These are phyloP conservation scores for Aspergillus udagawae DNA, from an alignment of 2,329 filamentous ascomycete species.

Conservation along the genomic window DNA sequence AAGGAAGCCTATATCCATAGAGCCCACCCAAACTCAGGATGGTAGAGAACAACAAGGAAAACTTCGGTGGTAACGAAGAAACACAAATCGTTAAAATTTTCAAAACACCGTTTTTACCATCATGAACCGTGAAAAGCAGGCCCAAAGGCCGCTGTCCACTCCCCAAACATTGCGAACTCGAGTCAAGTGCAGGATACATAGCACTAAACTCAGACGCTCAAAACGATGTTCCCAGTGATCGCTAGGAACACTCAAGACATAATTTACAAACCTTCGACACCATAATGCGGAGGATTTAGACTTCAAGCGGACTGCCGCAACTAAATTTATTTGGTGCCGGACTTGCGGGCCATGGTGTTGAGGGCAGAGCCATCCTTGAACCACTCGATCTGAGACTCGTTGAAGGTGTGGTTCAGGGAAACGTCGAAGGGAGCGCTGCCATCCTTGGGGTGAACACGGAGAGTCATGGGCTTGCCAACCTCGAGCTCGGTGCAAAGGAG, in stretches of 20 bases:
- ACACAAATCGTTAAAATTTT: conserved; percentile 33
- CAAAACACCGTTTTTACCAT: conserved; percentile 29
- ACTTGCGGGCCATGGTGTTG: conserved; percentile 92
- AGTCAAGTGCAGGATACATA: not conserved
- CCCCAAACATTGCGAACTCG: not conserved
- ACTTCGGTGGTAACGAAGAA: conserved; percentile 23
- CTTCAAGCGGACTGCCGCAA: not conserved
- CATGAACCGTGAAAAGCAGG: conserved; percentile 24
- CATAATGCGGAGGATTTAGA: conserved; percentile 1
- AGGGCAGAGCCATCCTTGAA: conserved; percentile 97
- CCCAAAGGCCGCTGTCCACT: conserved; percentile 11
- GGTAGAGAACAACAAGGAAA: conserved; percentile 25
- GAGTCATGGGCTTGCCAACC: conserved; percentile 88
- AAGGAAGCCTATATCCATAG: conserved; percentile 39
- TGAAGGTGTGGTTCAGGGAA: conserved; percentile 91
- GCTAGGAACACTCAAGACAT: conserved; percentile 21
- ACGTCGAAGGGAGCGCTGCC: conserved; percentile 71
- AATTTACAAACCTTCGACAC: conserved; percentile 18
- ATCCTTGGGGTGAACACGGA: conserved; percentile 87
- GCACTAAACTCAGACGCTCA: not conserved
- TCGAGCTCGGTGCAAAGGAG: conserved; percentile 82
- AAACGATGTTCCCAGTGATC: conserved; percentile 6
- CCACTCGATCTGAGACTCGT: conserved; percentile 96
- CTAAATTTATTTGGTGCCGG: conserved; percentile 27
- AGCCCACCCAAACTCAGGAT: conserved; percentile 30